Evolutionary conservation across 2,329 filamentous ascomycete species (phyloP).

Genomic region (Colletotrichum sp.): DNA sequence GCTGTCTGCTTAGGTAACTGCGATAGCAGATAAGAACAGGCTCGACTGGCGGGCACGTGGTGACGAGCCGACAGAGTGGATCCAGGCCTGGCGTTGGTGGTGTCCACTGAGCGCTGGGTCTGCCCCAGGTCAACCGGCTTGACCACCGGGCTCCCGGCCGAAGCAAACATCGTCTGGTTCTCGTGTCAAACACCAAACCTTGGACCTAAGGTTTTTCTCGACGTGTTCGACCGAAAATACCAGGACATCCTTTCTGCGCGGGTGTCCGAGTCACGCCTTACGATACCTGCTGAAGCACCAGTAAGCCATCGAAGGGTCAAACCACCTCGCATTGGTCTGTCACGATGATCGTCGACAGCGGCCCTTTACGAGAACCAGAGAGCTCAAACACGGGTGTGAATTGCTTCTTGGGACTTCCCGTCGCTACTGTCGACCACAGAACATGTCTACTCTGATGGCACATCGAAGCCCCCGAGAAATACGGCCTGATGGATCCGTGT

Average conservation of each 20-base stretch:
- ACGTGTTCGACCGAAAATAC: not conserved
- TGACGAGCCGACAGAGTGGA: not conserved
- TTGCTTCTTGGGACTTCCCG: not conserved
- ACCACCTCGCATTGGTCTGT: not conserved
- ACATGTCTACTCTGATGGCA: not conserved
- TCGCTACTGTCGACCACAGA: not conserved
- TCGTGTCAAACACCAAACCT: not conserved
- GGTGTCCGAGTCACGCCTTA: not conserved
- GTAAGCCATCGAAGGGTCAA: not conserved
- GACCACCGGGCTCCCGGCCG: not conserved
- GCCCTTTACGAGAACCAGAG: not conserved
- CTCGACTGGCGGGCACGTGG: not conserved
- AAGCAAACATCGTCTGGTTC: not conserved
- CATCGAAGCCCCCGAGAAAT: not conserved
- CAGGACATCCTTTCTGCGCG: not conserved
- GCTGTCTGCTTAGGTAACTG: not conserved
- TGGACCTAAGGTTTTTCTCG: not conserved
- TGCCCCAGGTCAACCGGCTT: not conserved
- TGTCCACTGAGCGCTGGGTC: not conserved
- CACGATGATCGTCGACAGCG: not conserved
- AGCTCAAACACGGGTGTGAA: not conserved
- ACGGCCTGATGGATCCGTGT: not conserved
- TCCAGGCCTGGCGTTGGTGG: not conserved
- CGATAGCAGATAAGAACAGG: not conserved
- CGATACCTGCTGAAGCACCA: not conserved